Percentiles rank a stretch among this genome's conserved stretches.
These are phyloP conservation scores for Fusarium sp. DNA, from an alignment of 2,329 filamentous ascomycete genomes.

Conservation along the genomic window DNA sequence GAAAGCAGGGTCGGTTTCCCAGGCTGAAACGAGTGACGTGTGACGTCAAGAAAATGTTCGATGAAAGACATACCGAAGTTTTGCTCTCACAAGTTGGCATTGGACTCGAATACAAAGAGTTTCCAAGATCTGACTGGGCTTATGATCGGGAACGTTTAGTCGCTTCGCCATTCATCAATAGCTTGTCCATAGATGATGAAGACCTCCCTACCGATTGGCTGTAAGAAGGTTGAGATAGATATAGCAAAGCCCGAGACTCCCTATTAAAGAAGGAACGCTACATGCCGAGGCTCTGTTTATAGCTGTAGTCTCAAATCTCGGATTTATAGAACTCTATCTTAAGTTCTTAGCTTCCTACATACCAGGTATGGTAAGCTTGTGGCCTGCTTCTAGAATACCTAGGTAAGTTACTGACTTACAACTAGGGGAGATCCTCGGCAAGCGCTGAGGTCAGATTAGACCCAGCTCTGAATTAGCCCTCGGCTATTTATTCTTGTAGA, in stretches of 20 bases:
- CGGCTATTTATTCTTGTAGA: not conserved
- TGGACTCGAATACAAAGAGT: not conserved
- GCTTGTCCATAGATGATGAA: not conserved
- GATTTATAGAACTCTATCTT: not conserved
- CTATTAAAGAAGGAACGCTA: not conserved
- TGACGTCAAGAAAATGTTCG: not conserved
- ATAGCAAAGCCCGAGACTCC: not conserved
- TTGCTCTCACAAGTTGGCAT: not conserved
- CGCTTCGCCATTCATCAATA: not conserved
- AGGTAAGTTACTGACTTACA: too few species aligned
- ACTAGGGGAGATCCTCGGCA: not conserved
- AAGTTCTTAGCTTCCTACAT: not conserved
- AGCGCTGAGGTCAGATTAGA: constrained; percentile 18
- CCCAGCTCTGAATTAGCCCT: not conserved
- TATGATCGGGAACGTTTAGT: not conserved
- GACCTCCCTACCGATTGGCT: not conserved
- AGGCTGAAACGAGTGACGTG: constrained; percentile 5
- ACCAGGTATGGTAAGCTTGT: not conserved
- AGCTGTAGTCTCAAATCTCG: not conserved
- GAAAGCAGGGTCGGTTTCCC: not conserved
- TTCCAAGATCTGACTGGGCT: not conserved
- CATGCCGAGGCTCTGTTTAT: not conserved
- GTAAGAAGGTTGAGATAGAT: not conserved
- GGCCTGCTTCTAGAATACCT: not conserved
- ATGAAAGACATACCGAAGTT: not conserved